These are phyloP conservation scores for Gnomoniopsis sp. DNA, from an alignment of 2,329 filamentous ascomycete species.

Conservation along the genomic window DNA sequence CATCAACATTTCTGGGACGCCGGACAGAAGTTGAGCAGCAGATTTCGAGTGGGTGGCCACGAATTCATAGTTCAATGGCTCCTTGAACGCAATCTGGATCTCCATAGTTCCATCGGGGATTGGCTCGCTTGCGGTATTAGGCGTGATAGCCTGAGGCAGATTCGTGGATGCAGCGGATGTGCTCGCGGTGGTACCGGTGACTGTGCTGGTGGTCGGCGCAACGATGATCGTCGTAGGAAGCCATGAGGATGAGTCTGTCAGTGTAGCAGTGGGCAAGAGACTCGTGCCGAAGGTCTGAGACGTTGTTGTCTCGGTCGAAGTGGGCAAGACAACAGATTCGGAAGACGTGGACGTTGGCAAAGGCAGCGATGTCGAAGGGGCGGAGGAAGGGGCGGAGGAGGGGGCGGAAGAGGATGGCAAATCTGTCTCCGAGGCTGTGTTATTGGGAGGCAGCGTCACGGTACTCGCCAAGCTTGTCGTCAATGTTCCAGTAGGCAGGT, in stretches of 20 bases:
- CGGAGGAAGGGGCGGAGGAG: neutral
- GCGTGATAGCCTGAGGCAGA: conserved; percentile 73
- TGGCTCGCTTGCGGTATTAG: conserved; percentile 51
- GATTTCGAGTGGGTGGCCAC: conserved; percentile 69
- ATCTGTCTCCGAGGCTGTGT: conserved; percentile 2
- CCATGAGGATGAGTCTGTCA: conserved; percentile 40
- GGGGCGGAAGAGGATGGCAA: neutral
- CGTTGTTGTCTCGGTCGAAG: conserved; percentile 19
- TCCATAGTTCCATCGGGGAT: conserved; percentile 63
- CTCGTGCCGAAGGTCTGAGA: conserved; percentile 16
- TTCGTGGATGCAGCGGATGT: conserved; percentile 56
- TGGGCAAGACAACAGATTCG: conserved; percentile 36
- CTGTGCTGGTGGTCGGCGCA: conserved; percentile 43
- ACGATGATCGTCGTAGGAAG: conserved; percentile 61
- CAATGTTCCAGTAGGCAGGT: conserved; percentile 4
- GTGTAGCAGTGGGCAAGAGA: conserved; percentile 34
- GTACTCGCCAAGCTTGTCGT: conserved; percentile 13
- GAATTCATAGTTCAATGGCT: conserved; percentile 78
- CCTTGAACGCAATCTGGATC: conserved; percentile 83
- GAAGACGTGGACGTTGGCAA: conserved; percentile 18
- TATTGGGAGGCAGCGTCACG: conserved; percentile 8
- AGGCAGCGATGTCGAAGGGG: neutral
- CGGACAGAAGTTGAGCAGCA: conserved; percentile 80
- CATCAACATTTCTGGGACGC: conserved; percentile 67
- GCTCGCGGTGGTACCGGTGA: conserved; percentile 35